These are phyloP conservation scores for Pyrenula aspistea DNA, from an alignment of 495 filamentous ascomycete species.

Conservation along the genomic window DNA sequence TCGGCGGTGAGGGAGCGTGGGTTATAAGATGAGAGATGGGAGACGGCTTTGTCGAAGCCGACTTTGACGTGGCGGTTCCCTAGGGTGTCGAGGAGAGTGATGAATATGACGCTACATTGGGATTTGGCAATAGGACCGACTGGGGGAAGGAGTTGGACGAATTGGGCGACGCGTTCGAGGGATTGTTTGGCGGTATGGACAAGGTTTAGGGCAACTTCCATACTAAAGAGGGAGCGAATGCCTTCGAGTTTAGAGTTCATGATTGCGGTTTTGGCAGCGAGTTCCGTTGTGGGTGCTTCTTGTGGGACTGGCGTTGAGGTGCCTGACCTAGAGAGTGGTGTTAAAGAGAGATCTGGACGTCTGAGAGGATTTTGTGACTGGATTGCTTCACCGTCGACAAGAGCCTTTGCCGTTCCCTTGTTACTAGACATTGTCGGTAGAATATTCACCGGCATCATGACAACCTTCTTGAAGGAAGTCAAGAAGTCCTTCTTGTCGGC, in stretches of 20 bases:
- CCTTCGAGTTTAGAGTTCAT: slow-evolving; percentile 92
- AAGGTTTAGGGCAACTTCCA: slow-evolving; percentile 83
- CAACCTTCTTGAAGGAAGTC: slow-evolving; percentile 94
- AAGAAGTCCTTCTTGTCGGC: slow-evolving; percentile 94
- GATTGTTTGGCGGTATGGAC: slow-evolving; percentile 85
- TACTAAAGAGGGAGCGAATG: slow-evolving; percentile 87
- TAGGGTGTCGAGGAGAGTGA: slow-evolving; percentile 67
- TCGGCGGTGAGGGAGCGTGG: slow-evolving; percentile 74
- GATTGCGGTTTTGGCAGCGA: slow-evolving; percentile 90
- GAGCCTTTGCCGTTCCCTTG: slow-evolving; percentile 24
- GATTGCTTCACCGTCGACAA: slow-evolving; percentile 21
- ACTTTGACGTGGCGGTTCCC: slow-evolving; percentile 78
- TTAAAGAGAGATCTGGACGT: slow-evolving; percentile 21
- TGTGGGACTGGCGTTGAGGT: slow-evolving; percentile 35
- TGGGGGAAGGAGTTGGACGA: slow-evolving; percentile 66
- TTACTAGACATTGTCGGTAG: slow-evolving; percentile 48
- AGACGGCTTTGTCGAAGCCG: slow-evolving; percentile 85
- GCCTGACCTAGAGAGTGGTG: slow-evolving; percentile 13
- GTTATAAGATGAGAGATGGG: slow-evolving; percentile 83
- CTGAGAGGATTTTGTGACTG: slow-evolving; percentile 29
- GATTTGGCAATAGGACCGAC: slow-evolving; percentile 73
- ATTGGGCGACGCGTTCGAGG: slow-evolving; percentile 73
- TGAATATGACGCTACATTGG: slow-evolving; percentile 86
- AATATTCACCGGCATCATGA: slow-evolving; percentile 95
- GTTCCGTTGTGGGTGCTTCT: slow-evolving; percentile 71